These are phyloP conservation scores for Tulasnella sp. DNA, from an alignment of 768 basidiomycete species.

Conservation along the genomic window DNA sequence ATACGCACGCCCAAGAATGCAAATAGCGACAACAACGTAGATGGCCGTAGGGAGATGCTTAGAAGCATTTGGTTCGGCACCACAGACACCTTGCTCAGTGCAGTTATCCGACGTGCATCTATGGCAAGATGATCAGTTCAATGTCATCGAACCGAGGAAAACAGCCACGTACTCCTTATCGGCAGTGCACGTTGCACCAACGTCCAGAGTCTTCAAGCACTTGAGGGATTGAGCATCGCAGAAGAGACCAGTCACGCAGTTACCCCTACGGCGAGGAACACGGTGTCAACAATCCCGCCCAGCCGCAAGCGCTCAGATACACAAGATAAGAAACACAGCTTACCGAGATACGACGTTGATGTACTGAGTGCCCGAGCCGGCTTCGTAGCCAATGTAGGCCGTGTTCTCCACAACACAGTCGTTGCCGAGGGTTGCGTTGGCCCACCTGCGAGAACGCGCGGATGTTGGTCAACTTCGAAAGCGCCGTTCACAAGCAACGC, in stretches of 20 bases:
- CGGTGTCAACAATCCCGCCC: not conserved
- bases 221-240: slow-evolving; percentile 51
- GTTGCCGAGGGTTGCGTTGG: slow-evolving; percentile 57
- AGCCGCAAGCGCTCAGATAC: not conserved
- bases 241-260: slow-evolving; percentile 62
- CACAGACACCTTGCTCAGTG: slow-evolving; percentile 47
- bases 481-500: not conserved
- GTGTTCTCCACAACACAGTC: slow-evolving; percentile 68
- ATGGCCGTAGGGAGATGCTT: slow-evolving; percentile 56
- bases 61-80: slow-evolving; percentile 44
- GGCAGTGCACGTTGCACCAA: slow-evolving; percentile 46
- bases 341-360: slow-evolving; percentile 75
- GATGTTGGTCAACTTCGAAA: slow-evolving; percentile 1
- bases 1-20: slow-evolving; percentile 57
- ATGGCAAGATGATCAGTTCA: not conserved
- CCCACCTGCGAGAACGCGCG: slow-evolving; percentile 41
- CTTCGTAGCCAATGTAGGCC: slow-evolving; percentile 57
- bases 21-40: slow-evolving; percentile 56
- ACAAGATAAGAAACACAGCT: slow-evolving; percentile 14
- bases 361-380: slow-evolving; percentile 39
- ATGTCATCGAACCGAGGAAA: not conserved
- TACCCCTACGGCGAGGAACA: slow-evolving; percentile 36
- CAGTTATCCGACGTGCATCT: slow-evolving; percentile 78
- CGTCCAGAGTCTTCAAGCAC: slow-evolving; percentile 46
- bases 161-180: slow-evolving; percentile 35